Conservation (phyloP, 495 filamentous ascomycete genomes). For the Zalerion maritima region DNA sequence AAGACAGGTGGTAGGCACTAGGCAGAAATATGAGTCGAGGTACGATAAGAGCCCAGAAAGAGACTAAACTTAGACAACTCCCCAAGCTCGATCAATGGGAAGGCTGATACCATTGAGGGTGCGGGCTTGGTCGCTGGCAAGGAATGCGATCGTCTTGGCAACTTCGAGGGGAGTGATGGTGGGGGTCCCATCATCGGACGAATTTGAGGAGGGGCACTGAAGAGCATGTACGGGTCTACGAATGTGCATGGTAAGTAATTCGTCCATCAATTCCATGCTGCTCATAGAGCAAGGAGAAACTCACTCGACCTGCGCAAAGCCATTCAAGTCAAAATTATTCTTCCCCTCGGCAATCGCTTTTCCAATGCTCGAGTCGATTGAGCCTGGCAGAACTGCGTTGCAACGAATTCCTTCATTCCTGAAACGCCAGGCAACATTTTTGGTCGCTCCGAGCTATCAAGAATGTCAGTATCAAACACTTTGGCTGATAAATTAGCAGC, state of each 20-base stretch:
- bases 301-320: too few species aligned
- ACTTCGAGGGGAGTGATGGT: slow-evolving; percentile 17
- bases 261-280: too few species aligned
- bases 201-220: slow-evolving; percentile 7
- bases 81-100: slow-evolving; percentile 22
- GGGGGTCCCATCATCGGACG: slow-evolving; percentile 9
- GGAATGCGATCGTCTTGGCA: slow-evolving; percentile 22
- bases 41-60: slow-evolving; percentile 7
- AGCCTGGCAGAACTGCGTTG: slow-evolving; percentile 17
- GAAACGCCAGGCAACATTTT: slow-evolving; percentile 30
- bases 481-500: too few species aligned
- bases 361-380: slow-evolving; percentile 1
- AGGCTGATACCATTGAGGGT: slow-evolving; percentile 21
- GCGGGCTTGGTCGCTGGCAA: slow-evolving; percentile 20
- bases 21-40: too few species aligned
- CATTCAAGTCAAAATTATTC: too few species aligned
- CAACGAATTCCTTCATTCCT: slow-evolving; percentile 22
- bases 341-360: not conserved
- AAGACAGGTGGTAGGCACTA: too few species aligned
- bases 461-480: not conserved
- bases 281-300: not conserved
- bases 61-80: slow-evolving; percentile 15
- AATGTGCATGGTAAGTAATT: too few species aligned
- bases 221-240: slow-evolving; percentile 19
- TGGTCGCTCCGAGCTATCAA: slow-evolving; percentile 23